Percentiles rank a stretch among this genome's conserved stretches.
Conservation (phyloP, 1,139 yeast species). For the Kodamaea sp. region DNA sequence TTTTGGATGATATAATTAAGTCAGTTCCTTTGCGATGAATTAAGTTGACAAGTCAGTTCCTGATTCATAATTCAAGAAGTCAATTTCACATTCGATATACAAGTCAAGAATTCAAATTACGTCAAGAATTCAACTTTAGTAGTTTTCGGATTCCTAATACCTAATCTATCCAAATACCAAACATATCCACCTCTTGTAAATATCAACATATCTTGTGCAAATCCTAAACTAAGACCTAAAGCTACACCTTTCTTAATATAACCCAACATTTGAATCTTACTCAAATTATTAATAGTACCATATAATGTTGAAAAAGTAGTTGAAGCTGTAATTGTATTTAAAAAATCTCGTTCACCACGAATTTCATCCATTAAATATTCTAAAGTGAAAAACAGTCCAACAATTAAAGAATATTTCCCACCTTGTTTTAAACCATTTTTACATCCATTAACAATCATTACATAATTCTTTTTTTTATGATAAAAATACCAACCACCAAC, state of each 20-base stretch:
- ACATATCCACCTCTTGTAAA: constrained; percentile 56
- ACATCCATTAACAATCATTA: constrained; percentile 57
- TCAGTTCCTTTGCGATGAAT: too few species aligned
- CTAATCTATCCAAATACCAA: constrained; percentile 51
- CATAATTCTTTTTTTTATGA: constrained; percentile 80
- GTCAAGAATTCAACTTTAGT: too few species aligned
- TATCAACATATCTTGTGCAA: constrained; percentile 61
- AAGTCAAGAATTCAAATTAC: too few species aligned
- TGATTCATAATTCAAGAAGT: too few species aligned
- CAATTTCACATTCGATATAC: too few species aligned
- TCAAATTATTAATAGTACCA: constrained; percentile 44
- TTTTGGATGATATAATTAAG: too few species aligned
- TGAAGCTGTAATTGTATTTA: constrained; percentile 58
- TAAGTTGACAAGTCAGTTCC: too few species aligned
- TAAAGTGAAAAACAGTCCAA: constrained; percentile 52
- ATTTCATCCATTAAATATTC: constrained; percentile 58
- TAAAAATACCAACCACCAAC: constrained; percentile 90
- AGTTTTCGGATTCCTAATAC: constrained; percentile 15
- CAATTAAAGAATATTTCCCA: constrained; percentile 43
- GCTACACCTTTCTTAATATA: constrained; percentile 52
- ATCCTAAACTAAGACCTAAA: constrained; percentile 59
- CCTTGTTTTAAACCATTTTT: constrained; percentile 43
- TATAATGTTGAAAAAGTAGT: constrained; percentile 49
- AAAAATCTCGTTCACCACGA: constrained; percentile 53
- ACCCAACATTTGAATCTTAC: constrained; percentile 44